phyloP scores from a whole-genome alignment of 352 stramenopile genomes.

The Phytophthora idaei region DNA sequence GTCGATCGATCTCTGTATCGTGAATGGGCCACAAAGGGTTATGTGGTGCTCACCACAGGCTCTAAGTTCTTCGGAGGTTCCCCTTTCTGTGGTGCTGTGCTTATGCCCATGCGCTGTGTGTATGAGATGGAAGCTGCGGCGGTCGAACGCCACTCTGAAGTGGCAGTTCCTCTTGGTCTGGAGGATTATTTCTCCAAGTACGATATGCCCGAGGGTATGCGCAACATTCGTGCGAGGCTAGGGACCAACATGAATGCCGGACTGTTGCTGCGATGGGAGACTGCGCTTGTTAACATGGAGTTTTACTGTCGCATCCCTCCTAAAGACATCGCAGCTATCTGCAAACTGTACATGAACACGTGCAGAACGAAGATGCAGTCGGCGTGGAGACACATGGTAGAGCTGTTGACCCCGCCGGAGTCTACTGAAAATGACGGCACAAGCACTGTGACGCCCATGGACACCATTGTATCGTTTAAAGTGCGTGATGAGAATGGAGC shows the following conservation, averaged over 20 bases:
- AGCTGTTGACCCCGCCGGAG: conserved; percentile 44
- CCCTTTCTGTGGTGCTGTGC: conserved; percentile 84
- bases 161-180: conserved; percentile 72
- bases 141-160: conserved; percentile 57
- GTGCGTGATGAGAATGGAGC: conserved; percentile 50
- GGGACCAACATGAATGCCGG: conserved; percentile 78
- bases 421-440: conserved; percentile 20
- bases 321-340: conserved; percentile 52
- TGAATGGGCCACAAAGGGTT: conserved; percentile 68
- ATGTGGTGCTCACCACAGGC: conserved; percentile 80
- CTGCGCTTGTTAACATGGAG: conserved; percentile 81
- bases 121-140: conserved; percentile 80
- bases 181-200: conserved; percentile 88
- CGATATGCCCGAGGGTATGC: conserved; percentile 75
- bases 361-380: conserved; percentile 54
- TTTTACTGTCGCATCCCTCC: conserved; percentile 68
- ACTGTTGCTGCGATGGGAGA: conserved; percentile 82
- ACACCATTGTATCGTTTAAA: conserved; percentile 86
- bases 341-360: conserved; percentile 56
- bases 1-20: conserved; percentile 64
- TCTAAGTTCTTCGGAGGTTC: conserved; percentile 90
- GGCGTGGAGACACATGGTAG: conserved; percentile 51
- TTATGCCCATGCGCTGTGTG: conserved; percentile 79
- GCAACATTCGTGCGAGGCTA: conserved; percentile 58
- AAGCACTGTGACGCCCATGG: conserved; percentile 47